Evolutionary conservation across 495 filamentous ascomycete species (phyloP).

Genomic region (Penicillium ochrochloron): DNA sequence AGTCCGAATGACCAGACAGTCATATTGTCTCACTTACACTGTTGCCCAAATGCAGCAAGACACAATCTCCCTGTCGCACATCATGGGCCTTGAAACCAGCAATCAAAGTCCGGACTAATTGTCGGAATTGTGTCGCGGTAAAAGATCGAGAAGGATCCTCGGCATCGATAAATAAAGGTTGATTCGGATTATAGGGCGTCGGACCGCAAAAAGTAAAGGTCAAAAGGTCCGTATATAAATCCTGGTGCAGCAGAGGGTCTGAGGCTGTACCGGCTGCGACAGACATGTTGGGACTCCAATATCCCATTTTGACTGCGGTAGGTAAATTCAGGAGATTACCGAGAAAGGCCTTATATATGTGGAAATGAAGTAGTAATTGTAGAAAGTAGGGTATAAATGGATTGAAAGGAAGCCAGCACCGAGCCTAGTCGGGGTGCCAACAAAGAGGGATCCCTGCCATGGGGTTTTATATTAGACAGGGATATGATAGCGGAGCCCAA

Average conservation of each 20-base stretch:
- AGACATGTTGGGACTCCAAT: constrained; percentile 37
- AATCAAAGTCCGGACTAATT: constrained; percentile 54
- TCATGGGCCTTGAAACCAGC: constrained; percentile 60
- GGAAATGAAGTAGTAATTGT: not conserved
- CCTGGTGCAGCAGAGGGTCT: constrained; percentile 28
- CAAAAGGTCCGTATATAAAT: constrained; percentile 46
- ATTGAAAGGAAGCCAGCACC: not conserved
- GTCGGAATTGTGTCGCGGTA: constrained; percentile 54
- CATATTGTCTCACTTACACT: constrained; percentile 44
- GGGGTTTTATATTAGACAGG: constrained; percentile 4
- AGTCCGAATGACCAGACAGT: not conserved
- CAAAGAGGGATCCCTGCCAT: constrained; percentile 5
- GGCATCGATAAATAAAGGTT: constrained; percentile 61
- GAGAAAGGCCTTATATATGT: not conserved
- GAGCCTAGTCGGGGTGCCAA: constrained; percentile 1
- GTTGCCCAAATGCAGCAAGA: constrained; percentile 66
- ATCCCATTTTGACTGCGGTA: constrained; percentile 38
- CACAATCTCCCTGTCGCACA: constrained; percentile 60
- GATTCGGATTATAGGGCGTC: constrained; percentile 39
- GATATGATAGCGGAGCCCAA: not conserved
- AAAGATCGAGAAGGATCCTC: constrained; percentile 58
- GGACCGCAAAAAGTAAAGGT: constrained; percentile 46
- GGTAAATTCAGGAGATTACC: not conserved
- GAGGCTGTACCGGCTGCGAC: constrained; percentile 19
- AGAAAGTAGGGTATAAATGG: not conserved